phyloP scores from a whole-genome alignment of 495 filamentous ascomycete species.

The Hypoxylon perforatum region DNA sequence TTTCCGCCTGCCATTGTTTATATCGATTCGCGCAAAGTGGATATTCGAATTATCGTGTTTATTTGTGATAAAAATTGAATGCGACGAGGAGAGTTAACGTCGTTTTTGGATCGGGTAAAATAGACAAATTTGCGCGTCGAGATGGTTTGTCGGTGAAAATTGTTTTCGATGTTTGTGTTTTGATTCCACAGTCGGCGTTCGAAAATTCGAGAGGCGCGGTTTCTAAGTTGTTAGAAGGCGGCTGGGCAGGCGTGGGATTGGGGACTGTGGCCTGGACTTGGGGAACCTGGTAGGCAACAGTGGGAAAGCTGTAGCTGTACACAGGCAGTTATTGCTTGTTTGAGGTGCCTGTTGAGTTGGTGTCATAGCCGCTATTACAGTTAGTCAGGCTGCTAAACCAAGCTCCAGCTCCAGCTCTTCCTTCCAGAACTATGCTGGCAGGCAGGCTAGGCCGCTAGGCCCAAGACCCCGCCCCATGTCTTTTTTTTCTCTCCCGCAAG shows the following conservation, averaged over 20 bases:
- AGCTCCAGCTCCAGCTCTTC: background rate
- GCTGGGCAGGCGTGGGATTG: slow-evolving; percentile 6
- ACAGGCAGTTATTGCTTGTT: slow-evolving; percentile 3
- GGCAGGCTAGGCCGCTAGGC: slow-evolving; percentile 1
- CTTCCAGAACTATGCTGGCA: slow-evolving; percentile 22
- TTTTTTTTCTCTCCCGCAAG: background rate
- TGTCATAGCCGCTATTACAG: background rate
- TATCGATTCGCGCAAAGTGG: slow-evolving; percentile 45
- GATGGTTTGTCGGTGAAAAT: slow-evolving; percentile 43
- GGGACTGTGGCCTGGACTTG: slow-evolving; percentile 1
- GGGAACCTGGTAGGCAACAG: background rate
- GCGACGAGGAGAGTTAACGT: slow-evolving; percentile 7
- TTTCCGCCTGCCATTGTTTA: slow-evolving; percentile 80
- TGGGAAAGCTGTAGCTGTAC: background rate
- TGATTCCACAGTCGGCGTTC: slow-evolving; percentile 31
- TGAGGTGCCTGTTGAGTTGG: background rate
- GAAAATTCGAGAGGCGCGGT: slow-evolving; percentile 46
- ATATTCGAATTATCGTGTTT: slow-evolving; percentile 17
- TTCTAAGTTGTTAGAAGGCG: slow-evolving; percentile 7
- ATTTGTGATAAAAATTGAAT: slow-evolving; percentile 7
- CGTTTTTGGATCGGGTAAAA: slow-evolving; percentile 18
- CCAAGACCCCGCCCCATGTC: slow-evolving; percentile 17
- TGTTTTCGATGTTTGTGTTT: slow-evolving; percentile 47
- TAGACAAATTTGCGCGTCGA: slow-evolving; percentile 43
- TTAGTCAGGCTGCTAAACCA: background rate